Percentiles rank a stretch among this genome's conserved stretches.
These are phyloP conservation scores for Cercospora sp. DNA, from an alignment of 2,329 filamentous ascomycete genomes.

Conservation along the genomic window DNA sequence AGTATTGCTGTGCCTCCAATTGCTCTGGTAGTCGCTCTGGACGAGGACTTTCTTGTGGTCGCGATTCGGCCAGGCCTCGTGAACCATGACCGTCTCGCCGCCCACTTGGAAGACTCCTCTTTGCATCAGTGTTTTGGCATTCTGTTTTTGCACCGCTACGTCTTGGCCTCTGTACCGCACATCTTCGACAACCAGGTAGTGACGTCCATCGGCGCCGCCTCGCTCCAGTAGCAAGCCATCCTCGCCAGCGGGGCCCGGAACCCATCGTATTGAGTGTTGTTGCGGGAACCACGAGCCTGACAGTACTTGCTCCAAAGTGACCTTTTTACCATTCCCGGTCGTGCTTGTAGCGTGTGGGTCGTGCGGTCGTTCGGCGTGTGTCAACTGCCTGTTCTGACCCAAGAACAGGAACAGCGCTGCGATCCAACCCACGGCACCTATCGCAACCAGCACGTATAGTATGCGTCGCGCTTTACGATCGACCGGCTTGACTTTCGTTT, in stretches of 20 bases:
- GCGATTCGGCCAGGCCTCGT: slow-evolving; percentile 70
- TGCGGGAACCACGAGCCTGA: slow-evolving; percentile 64
- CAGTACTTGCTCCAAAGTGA: slow-evolving; percentile 72
- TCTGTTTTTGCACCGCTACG: slow-evolving; percentile 45
- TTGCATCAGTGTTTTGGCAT: slow-evolving; percentile 74
- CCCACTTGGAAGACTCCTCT: slow-evolving; percentile 61
- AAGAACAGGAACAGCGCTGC: slow-evolving; percentile 68
- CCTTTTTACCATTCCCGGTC: slow-evolving; percentile 66
- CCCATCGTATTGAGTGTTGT: slow-evolving; percentile 71
- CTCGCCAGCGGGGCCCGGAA: slow-evolving; percentile 69
- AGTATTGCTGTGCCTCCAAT: slow-evolving; percentile 88
- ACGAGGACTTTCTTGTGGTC: slow-evolving; percentile 85
- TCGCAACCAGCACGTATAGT: slow-evolving; percentile 60
- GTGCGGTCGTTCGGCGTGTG: slow-evolving; percentile 63
- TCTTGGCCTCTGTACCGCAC: slow-evolving; percentile 60
- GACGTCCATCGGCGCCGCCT: slow-evolving; percentile 59
- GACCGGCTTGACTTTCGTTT: slow-evolving; percentile 51
- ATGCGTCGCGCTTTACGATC: slow-evolving; percentile 65
- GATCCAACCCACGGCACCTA: slow-evolving; percentile 68
- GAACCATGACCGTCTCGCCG: slow-evolving; percentile 57
- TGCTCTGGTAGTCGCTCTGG: slow-evolving; percentile 68
- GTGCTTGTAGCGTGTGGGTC: slow-evolving; percentile 65
- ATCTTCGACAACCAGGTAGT: slow-evolving; percentile 84
- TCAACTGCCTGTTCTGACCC: slow-evolving; percentile 63
- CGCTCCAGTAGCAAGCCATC: slow-evolving; percentile 84